A percentile compares a stretch with the other conserved stretches of the same genome.
Conservation (phyloP, 176 grass and related monocot genomes). For the Ensete glaucum region DNA sequence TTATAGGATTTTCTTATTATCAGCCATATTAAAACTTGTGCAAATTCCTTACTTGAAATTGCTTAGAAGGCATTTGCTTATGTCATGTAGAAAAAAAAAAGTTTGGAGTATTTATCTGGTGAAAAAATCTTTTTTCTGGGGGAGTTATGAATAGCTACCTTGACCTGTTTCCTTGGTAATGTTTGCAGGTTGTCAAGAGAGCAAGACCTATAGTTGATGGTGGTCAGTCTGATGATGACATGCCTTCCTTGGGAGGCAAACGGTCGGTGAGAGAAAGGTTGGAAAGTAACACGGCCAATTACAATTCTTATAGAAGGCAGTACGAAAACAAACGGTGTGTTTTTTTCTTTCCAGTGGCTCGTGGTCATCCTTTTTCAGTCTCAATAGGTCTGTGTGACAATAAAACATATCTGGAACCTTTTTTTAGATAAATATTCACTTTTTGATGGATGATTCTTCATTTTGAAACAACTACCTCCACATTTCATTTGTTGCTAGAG, state of each 20-base stretch:
- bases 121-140: background rate
- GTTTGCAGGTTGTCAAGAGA: conserved; percentile 59
- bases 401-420: background rate
- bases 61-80: too few relatives aligned
- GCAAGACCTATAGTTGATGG: conserved; percentile 24
- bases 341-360: background rate
- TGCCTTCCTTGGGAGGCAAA: conserved; percentile 29
- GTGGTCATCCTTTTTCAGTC: background rate
- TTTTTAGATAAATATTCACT: background rate
- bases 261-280: conserved; percentile 46
- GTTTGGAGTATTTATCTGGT: background rate
- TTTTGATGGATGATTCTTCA: background rate
- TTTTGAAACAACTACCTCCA: background rate
- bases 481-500: background rate
- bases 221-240: conserved; percentile 23
- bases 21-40: too few relatives aligned
- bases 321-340: conserved; percentile 10
- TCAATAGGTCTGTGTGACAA: background rate
- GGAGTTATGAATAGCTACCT: background rate
- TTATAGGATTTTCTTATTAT: too few relatives aligned
- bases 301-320: conserved; percentile 27
- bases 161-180: conserved; percentile 6
- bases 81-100: background rate
- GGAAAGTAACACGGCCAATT: conserved; percentile 36
- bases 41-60: too few relatives aligned